Base-by-base conservation (phyloP, 768 basidiomycete genomes). In the Auriculariales sp. region DNA sequence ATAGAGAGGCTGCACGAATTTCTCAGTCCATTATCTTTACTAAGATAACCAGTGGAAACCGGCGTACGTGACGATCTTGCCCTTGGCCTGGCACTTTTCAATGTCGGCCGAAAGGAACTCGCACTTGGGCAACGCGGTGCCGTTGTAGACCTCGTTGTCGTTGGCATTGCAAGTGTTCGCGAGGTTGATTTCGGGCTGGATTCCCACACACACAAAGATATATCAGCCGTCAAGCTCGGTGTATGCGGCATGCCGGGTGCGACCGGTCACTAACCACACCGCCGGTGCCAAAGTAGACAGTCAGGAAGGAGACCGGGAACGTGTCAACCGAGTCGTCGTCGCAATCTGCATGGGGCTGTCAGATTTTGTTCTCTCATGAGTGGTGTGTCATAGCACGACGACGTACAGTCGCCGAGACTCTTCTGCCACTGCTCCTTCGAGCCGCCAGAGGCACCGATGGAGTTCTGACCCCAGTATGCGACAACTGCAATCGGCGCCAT, bases 151-250 rank as follows among this genome's bases (percentile, higher is more conserved):
- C 1, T 71, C 59, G 48, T 79, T 73, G 53, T 74, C 68, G 4
- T 59, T 68, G 11, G 68, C 67, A 58, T 75, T 83, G 64, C 83
- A 83, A n/a, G 66, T 80, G 57, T 82, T 86, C 2, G 79, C 82
- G 11, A 84, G 69, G 60, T 87, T 79, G 47, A 85, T 66, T 25
- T 44, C 22, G 6, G 39, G 39, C 39, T n/a, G n/a, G n/a, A n/a
- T n/a, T n/a, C n/a, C n/a, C n/a, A n/a, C n/a, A n/a, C n/a, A n/a
- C n/a, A n/a, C n/a, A n/a, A n/a, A n/a, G n/a, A n/a, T n/a, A n/a
- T n/a, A n/a, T n/a, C n/a, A n/a, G n/a, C n/a, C n/a, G n/a, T n/a
- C n/a, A n/a, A n/a, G n/a, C n/a, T n/a, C n/a, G n/a, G n/a, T n/a
- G n/a, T n/a, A n/a, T n/a, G n/a, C n/a, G n/a, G n/a, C n/a, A n/a